Evolutionary conservation across 169 alveolate genomes (phyloP).

Genomic region (Babesia gibsoni): DNA sequence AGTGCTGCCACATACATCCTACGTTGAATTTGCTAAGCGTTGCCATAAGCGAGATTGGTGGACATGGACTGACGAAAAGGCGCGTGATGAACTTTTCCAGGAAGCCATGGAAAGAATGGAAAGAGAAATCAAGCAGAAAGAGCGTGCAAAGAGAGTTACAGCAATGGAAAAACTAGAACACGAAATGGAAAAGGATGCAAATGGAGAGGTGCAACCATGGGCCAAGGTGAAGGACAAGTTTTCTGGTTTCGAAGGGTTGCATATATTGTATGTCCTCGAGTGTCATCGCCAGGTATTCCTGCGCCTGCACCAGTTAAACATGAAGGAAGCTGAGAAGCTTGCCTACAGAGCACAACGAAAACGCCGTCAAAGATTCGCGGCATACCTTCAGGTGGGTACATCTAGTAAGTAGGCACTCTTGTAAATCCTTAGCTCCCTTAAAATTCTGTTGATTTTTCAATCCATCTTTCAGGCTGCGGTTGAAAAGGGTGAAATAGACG

Average conservation of each 20-base stretch:
- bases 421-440: neutral
- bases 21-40: conserved; percentile 72
- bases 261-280: conserved; percentile 67
- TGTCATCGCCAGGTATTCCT: conserved; percentile 68
- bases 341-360: conserved; percentile 70
- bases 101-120: conserved; percentile 72
- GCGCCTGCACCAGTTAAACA: conserved; percentile 48
- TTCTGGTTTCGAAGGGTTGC: conserved; percentile 65
- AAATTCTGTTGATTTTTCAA: neutral
- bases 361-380: conserved; percentile 70
- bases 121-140: conserved; percentile 51
- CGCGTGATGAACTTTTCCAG: conserved; percentile 77
- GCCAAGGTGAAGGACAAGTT: conserved; percentile 54
- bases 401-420: too few species aligned
- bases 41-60: conserved; percentile 80
- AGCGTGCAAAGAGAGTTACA: conserved; percentile 58
- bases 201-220: conserved; percentile 64
- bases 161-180: conserved; percentile 61
- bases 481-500: conserved; percentile 37
- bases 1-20: conserved; percentile 56
- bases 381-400: conserved; percentile 65
- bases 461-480: conserved; percentile 49
- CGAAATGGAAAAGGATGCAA: conserved; percentile 45
- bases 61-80: conserved; percentile 76
- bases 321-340: conserved; percentile 60